Evolutionary conservation across 1,139 yeast species (phyloP).

Genomic region (Maudiozyma humilis): DNA sequence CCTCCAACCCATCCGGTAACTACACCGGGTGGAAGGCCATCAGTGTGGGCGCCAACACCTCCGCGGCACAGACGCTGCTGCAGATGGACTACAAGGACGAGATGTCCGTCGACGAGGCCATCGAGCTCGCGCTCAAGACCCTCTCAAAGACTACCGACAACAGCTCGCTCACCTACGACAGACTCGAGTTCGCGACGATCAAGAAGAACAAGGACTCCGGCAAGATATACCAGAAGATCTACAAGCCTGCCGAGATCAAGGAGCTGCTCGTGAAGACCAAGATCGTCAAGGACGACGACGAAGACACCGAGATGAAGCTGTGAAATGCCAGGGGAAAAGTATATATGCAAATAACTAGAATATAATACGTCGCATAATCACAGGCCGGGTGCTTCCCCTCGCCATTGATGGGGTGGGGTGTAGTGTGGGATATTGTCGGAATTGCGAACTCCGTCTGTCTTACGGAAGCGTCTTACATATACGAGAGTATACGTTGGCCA

Average conservation of each 20-base stretch:
- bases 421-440: no score
- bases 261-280: slow-evolving; percentile 66
- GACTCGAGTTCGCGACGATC: slow-evolving; percentile 83
- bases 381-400: no score
- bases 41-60: slow-evolving; percentile 90
- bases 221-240: slow-evolving; percentile 58
- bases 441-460: no score
- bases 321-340: not conserved
- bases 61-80: slow-evolving; percentile 90
- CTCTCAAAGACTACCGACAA: slow-evolving; percentile 92
- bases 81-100: slow-evolving; percentile 93
- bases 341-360: not conserved
- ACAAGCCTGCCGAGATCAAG: slow-evolving; percentile 74
- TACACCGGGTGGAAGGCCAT: slow-evolving; percentile 99
- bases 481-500: no score
- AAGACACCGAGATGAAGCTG: slow-evolving; percentile 16
- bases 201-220: slow-evolving; percentile 40
- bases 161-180: slow-evolving; percentile 75
- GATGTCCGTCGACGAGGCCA: slow-evolving; percentile 66
- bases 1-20: slow-evolving; percentile 95
- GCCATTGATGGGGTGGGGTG: no score
- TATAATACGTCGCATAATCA: no score
- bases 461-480: no score
- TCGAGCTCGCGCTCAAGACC: slow-evolving; percentile 83
- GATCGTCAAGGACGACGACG: slow-evolving; percentile 43